phyloP scores from a whole-genome alignment of 2,329 filamentous ascomycete species.

The Colletotrichum chlorophyti region DNA sequence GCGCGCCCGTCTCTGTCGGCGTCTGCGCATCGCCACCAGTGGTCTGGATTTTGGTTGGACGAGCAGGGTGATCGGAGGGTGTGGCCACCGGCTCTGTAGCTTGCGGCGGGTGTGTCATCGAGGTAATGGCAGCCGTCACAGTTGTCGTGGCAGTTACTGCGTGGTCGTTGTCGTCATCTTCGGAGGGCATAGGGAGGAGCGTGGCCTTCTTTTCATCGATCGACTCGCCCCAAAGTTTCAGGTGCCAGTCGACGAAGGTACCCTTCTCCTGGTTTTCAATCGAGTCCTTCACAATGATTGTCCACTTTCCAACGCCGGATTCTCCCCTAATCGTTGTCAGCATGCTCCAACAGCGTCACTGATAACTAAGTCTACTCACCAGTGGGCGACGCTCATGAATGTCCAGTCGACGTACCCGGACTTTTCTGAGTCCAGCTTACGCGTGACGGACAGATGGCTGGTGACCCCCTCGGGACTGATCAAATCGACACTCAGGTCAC shows the following conservation, averaged over 20 bases:
- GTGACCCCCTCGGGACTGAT: conserved; percentile 82
- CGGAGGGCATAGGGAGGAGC: conserved; percentile 81
- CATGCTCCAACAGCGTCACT: background rate
- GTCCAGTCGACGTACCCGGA: conserved; percentile 93
- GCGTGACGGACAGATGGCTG: conserved; percentile 82
- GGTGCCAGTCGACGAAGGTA: conserved; percentile 86
- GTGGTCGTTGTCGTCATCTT: conserved; percentile 84
- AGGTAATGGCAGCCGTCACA: conserved; percentile 65
- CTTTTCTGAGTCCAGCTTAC: conserved; percentile 69
- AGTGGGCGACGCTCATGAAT: conserved; percentile 98
- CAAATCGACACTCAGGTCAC: conserved; percentile 91
- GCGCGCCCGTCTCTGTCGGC: conserved; percentile 37
- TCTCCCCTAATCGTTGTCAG: conserved; percentile 71
- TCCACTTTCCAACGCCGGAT: conserved; percentile 87
- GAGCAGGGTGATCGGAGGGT: conserved; percentile 69
- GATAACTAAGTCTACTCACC: conserved; percentile 63
- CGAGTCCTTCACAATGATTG: conserved; percentile 86
- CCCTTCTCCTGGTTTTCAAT: conserved; percentile 78
- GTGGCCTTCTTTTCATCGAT: conserved; percentile 77
- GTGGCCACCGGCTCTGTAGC: conserved; percentile 49
- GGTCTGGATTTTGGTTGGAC: conserved; percentile 61
- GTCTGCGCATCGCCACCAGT: conserved; percentile 37
- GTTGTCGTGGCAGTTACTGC: conserved; percentile 69
- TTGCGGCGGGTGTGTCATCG: conserved; percentile 52
- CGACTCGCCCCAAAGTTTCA: conserved; percentile 92